Evolutionary conservation across 1,139 yeast species (phyloP), one percentile per base, ranked within the genome.

Genomic region (Hemisphaericaspora lyxosophila): DNA sequence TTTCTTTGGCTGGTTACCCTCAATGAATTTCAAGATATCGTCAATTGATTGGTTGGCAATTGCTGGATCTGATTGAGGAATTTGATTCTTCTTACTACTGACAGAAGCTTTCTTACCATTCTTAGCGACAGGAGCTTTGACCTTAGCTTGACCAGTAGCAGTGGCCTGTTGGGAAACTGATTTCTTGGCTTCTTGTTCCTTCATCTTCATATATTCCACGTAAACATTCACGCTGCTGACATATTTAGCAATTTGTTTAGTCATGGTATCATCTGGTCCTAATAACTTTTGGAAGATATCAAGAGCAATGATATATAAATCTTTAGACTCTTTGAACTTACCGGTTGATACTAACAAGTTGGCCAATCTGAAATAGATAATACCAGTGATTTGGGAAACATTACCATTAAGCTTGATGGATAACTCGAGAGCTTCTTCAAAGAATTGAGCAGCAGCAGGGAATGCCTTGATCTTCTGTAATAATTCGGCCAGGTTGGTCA

Each of bases 201-300:
- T 65, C 13, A 51, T 54, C 36, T 58, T 57, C 42, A 60, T 49
- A 44, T 60, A 68, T 30, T 64, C 64, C 36, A 65, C 50, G 53
- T 74, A 77, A 38, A 67, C 64, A 19, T 55, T 53, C 36, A 77
- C 58, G 45, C 79, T 80, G 34, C 74, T 70, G 17, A 77, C 73
- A 77, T 87, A 84, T 44, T 70, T 76, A 48, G 75, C 71, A 33
- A 83, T 72, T 54, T 87, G 92, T 46, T 66, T 70, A 26, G 90
- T 75, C 53, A 78, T 74, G 33, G 68, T 64, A 51, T 82, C 82
- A 35, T 77, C 79, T 3, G 82, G 78, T 4, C 94, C 94, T 33
- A 78, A 65, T 19, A 75, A 64, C 42, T 68, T 68, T 47, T 68
- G 67, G 66, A 83, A 80, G 20, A 79, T 70, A 18, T 67, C 71